Base-by-base conservation (phyloP, 371 early-diverging fungal genomes). In the Mycotypha africana region DNA sequence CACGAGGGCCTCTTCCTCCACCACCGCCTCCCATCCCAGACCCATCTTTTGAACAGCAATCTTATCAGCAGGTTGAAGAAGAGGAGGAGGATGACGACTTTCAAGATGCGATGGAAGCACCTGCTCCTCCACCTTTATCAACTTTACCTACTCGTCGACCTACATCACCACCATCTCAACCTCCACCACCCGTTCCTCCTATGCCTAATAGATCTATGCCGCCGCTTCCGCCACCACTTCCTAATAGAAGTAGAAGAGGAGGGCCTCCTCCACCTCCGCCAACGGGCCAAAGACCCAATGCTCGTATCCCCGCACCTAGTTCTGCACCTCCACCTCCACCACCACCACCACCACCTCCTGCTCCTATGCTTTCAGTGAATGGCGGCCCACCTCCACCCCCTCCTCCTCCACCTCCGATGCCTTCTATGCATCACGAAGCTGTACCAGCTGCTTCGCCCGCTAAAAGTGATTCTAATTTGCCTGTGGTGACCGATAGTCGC, bases 201-300 rank as follows among this genome's bases (percentile, higher is more conserved):
- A 45, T 54, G 55, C 54, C 62, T 12, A 20, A 50, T 16, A 47
- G 48, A 33, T 20, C 53, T 2, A 45, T 48, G 2, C 53, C 63
- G 19, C 64, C 64, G 2, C 48, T 60, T 3, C 65, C 65, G 8
- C 70, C 70, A 10, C 70, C 65, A 31, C 41, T 61, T 38, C 64
- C 62, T 14, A 47, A 46, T 35, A 30, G 55, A 50, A 55, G 45
- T 32, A 54, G 49, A 47, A 51, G 54, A 53, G 56, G 53, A 28
- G 34, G 34, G 4, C 34, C 34, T 4, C 62, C 67, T 36, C 67
- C 61, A 3, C 57, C 61, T n/a, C 61, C 60, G 20, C 60, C 58
- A n/a, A 32, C 31, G 10, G 41, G 30, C 2, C 56, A 50, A 33
- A 45, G 51, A 42, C 43, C 64, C 12, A 25, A 17, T 19, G 36